Evolutionary conservation across 1,284 basidiomycete genomes (phyloP).

Genomic region (Phellopilus nigrolimitatus): DNA sequence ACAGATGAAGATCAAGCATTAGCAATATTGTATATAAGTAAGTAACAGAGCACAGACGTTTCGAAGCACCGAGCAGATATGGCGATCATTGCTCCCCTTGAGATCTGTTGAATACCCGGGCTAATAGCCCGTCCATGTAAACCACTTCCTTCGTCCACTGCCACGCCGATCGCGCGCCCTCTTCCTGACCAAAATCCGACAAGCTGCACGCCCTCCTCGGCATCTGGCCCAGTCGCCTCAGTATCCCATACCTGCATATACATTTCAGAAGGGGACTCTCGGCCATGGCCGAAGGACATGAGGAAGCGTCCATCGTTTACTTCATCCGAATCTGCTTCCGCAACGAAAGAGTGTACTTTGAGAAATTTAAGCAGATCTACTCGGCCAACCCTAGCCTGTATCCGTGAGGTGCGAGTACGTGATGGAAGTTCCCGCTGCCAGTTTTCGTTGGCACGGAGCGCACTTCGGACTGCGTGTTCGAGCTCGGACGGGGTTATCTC

Average conservation of each 20-base stretch:
- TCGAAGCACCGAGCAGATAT: too few species aligned
- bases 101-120: background rate
- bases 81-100: slow-evolving; percentile 8
- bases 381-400: slow-evolving; percentile 24
- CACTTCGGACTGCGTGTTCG: slow-evolving; percentile 36
- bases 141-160: slow-evolving; percentile 11
- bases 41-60: too few species aligned
- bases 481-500: slow-evolving; percentile 37
- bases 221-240: too few species aligned
- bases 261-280: background rate
- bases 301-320: slow-evolving; percentile 14
- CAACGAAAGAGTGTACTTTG: background rate
- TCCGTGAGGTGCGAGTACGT: background rate
- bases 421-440: slow-evolving; percentile 35
- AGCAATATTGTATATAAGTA: too few species aligned
- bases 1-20: too few species aligned
- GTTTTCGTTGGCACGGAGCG: slow-evolving; percentile 39
- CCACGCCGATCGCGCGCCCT: slow-evolving; percentile 11
- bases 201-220: background rate
- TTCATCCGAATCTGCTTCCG: slow-evolving; percentile 21
- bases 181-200: slow-evolving; percentile 8
- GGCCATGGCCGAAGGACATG: slow-evolving; percentile 13
- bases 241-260: slow-evolving; percentile 18
- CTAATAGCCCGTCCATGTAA: background rate
- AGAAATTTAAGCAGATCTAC: slow-evolving; percentile 46